Evolutionary conservation across 441 rosid species (phyloP), one percentile per base, ranked within the genome.

Genomic region (Erysimum cheiri): DNA sequence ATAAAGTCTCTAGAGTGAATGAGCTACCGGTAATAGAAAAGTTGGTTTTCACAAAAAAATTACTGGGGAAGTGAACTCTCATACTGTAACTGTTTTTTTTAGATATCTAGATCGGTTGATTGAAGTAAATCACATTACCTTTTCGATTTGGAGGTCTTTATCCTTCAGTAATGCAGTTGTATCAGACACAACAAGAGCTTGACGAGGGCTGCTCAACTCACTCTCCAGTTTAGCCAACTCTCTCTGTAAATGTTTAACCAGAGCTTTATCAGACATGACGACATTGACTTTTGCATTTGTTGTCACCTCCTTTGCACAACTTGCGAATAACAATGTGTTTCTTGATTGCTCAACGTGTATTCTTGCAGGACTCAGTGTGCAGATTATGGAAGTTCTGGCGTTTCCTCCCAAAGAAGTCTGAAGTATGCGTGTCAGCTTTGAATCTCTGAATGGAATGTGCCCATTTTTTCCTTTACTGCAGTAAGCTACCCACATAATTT

Each of bases 261-360:
- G 71, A 10, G 78, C 86, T 81, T 88, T 90, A 72, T 88, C 94
- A 22, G 95, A 84, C 90, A 88, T 77, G 49, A 91, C 85, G 24
- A 87, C 84, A 49, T 88, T 87, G 63, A 91, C 88, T 72, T 87
- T 87, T 60, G 94, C 94, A 81, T 85, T 88, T 49, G 91, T 91
- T 39, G 85, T 63, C 77, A 91, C 92, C 75, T 87, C 97, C 75
- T 91, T 88, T 19, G 97, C 97, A 78, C 92, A 85, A 74, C 91
- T 85, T 44, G 97, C 94, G 61, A 91, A 91, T 80, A 88, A 73
- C 72, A 91, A 85, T 40, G 92, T 88, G 72, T 91, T 91, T 75
- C 94, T 81, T 65, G 97, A 85, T 80, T 91, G 97, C 76, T 91
- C 94, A 53, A 83, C 87, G 69, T 91, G 91, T 66, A 71, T 64